A percentile compares a stretch with the other conserved stretches of the same genome.
Conservation (phyloP, 2,329 filamentous ascomycete species). For the Sarocladium oryzae region DNA sequence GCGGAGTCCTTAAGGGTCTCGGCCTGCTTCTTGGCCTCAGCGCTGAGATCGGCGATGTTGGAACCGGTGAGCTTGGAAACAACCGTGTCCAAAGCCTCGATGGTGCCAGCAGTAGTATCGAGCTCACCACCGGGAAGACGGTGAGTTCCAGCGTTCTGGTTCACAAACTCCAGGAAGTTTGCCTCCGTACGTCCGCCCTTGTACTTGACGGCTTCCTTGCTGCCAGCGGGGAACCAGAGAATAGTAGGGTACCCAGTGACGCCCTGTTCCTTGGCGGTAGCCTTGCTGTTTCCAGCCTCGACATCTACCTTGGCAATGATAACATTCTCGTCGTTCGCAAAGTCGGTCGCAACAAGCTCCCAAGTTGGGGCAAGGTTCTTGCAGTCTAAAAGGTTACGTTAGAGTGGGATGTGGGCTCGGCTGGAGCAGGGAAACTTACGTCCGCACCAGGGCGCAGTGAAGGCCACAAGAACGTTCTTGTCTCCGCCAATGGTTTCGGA, state of each 20-base stretch:
- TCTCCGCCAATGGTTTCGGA: constrained; percentile 71
- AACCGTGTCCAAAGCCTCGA: constrained; percentile 69
- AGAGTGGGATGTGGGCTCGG: no score
- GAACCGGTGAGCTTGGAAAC: constrained; percentile 65
- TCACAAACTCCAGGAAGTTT: constrained; percentile 74
- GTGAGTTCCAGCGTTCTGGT: constrained; percentile 83
- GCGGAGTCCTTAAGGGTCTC: constrained; percentile 55
- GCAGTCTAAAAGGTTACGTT: no score
- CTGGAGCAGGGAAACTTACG: constrained; percentile 59
- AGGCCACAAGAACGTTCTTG: constrained; percentile 88
- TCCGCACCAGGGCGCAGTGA: constrained; percentile 97
- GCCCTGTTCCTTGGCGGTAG: constrained; percentile 66
- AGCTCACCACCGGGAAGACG: constrained; percentile 75
- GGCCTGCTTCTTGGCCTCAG: constrained; percentile 67
- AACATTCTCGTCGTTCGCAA: constrained; percentile 68
- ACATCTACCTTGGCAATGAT: constrained; percentile 93
- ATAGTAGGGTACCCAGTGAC: constrained; percentile 91
- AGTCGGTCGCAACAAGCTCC: constrained; percentile 81
- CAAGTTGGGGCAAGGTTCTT: constrained; percentile 86
- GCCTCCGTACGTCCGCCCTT: constrained; percentile 68
- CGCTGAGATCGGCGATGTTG: constrained; percentile 55
- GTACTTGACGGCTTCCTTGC: constrained; percentile 66
- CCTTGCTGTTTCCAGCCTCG: constrained; percentile 80
- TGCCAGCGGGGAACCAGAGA: constrained; percentile 91
- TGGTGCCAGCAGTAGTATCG: constrained; percentile 71